Percentiles rank a stretch among this genome's conserved stretches.
Conservation (phyloP, 768 basidiomycete genomes). For the Coprinopsis marcescibilis region DNA sequence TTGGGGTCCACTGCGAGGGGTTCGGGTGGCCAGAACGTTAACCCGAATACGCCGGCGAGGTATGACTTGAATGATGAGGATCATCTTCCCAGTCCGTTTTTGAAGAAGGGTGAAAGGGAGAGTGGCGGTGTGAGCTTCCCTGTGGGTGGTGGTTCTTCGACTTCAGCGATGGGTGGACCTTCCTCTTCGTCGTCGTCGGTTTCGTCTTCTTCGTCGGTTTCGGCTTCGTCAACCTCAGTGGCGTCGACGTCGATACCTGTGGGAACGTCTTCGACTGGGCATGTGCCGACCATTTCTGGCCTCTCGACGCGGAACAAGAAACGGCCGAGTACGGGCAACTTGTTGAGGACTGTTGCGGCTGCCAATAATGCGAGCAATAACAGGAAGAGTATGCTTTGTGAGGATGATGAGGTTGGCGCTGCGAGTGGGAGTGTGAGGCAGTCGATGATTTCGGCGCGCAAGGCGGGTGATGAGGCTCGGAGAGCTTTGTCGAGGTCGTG, state of each 20-base stretch:
- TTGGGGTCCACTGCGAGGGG: background rate
- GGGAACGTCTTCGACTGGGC: conserved; percentile 11
- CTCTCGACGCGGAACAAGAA: no score
- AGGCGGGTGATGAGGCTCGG: no score
- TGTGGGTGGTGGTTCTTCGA: background rate
- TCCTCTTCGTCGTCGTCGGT: background rate
- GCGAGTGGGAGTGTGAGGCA: no score
- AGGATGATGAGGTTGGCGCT: no score
- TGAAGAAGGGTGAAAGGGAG: conserved; percentile 39
- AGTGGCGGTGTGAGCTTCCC: background rate
- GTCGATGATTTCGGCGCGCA: no score
- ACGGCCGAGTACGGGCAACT: conserved; percentile 45
- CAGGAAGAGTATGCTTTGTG: no score
- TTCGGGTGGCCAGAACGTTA: conserved; percentile 10
- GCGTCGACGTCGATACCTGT: background rate
- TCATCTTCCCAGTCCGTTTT: conserved; percentile 80
- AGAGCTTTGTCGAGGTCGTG: no score
- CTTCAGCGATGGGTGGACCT: background rate
- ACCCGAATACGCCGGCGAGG: conserved; percentile 31
- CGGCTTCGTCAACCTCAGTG: background rate
- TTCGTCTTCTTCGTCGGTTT: background rate
- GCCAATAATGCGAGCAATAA: conserved; percentile 36
- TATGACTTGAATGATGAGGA: conserved; percentile 78
- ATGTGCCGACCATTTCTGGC: no score
- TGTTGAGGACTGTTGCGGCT: conserved; percentile 57